A percentile compares a stretch with the other conserved stretches of the same genome.
These are phyloP conservation scores for Spencermartinsiella europaea DNA, from an alignment of 805 yeast species.

Conservation along the genomic window DNA sequence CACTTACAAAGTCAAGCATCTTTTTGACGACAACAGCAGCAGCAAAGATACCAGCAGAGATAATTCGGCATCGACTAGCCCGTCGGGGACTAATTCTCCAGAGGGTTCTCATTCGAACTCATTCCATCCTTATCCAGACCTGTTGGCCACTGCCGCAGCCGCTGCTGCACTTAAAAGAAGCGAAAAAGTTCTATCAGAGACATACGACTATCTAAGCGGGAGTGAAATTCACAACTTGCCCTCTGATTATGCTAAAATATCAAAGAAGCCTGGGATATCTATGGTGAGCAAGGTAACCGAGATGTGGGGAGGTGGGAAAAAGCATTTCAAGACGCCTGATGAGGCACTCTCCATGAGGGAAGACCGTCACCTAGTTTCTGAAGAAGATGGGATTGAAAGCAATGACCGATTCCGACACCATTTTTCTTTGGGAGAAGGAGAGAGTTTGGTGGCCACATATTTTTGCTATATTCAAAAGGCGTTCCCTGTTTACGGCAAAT, in stretches of 20 bases:
- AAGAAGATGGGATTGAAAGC: conserved; percentile 41
- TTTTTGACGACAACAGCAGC: background rate
- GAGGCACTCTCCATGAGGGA: conserved; percentile 27
- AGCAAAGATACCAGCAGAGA: background rate
- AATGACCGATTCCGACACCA: conserved; percentile 56
- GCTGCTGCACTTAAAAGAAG: conserved; percentile 7
- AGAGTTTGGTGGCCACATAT: conserved; percentile 59
- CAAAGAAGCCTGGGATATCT: conserved; percentile 35
- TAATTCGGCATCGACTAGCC: background rate
- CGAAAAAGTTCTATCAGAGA: background rate
- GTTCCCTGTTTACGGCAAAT: conserved; percentile 76
- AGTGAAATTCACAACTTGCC: conserved; percentile 5
- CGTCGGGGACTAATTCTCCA: background rate
- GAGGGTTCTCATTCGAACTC: background rate
- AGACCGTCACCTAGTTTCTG: conserved; percentile 46
- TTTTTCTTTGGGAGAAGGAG: conserved; percentile 55
- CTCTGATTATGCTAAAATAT: background rate
- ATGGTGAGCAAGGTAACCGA: conserved; percentile 34
- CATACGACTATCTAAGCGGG: conserved; percentile 13
- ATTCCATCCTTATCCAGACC: background rate
- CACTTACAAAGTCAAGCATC: background rate
- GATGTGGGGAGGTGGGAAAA: conserved; percentile 57
- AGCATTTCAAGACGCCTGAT: conserved; percentile 46
- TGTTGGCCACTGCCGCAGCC: conserved; percentile 5
- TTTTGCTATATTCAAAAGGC: conserved; percentile 63